These are phyloP conservation scores for Typha latifolia DNA, from an alignment of 176 grass and related monocot genomes.

Conservation along the genomic window DNA sequence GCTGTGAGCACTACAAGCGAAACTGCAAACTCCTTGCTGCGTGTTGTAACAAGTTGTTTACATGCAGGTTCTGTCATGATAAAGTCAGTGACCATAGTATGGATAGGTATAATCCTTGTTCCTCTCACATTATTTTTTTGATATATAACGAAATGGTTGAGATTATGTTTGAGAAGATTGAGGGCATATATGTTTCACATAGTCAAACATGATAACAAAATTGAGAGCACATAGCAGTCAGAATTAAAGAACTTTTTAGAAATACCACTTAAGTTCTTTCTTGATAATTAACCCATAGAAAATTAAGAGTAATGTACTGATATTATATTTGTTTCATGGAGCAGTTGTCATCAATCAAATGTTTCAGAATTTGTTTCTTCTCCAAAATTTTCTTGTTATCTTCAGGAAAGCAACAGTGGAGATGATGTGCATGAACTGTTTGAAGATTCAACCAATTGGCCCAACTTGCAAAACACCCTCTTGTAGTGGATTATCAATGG, in stretches of 20 bases:
- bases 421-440: conserved; percentile 91
- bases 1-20: conserved; percentile 90
- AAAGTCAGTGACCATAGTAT: conserved; percentile 82
- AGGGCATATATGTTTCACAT: too few relatives aligned
- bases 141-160: too few relatives aligned
- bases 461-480: conserved; percentile 49
- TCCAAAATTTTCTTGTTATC: not conserved
- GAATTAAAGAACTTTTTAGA: too few relatives aligned
- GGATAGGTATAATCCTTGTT: conserved; percentile 57
- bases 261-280: too few relatives aligned
- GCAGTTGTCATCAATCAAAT: too few relatives aligned
- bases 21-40: conserved; percentile 83
- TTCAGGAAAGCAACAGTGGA: conserved; percentile 66
- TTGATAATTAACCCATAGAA: too few relatives aligned
- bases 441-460: conserved; percentile 65
- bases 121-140: not conserved
- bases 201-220: too few relatives aligned
- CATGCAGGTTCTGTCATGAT: conserved; percentile 91
- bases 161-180: too few relatives aligned
- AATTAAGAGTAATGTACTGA: too few relatives aligned
- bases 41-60: conserved; percentile 89
- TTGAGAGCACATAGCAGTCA: too few relatives aligned
- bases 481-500: conserved; percentile 65
- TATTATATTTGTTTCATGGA: too few relatives aligned
- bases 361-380: too few relatives aligned